Evolutionary conservation across 2,329 filamentous ascomycete genomes (phyloP).

Genomic region (Ophiocordyceps australis): DNA sequence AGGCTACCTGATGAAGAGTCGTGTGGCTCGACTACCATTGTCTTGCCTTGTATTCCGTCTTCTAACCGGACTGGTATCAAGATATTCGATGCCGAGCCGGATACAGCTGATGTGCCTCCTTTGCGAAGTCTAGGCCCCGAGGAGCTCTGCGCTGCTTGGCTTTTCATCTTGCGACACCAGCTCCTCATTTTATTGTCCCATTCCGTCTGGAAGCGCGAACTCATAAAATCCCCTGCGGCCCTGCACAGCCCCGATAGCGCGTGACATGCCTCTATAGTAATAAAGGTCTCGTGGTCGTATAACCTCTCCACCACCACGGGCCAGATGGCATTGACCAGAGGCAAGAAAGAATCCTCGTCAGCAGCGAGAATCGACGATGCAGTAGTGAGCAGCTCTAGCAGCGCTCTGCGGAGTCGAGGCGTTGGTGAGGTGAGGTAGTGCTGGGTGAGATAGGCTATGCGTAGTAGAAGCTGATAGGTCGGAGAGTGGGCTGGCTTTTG

Average conservation of each 20-base stretch:
- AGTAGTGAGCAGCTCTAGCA: conserved; percentile 60
- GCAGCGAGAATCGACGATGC: conserved; percentile 53
- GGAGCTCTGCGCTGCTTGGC: conserved; percentile 11
- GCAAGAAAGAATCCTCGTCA: conserved; percentile 72
- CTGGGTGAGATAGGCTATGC: conserved; percentile 69
- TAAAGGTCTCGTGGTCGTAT: conserved; percentile 47
- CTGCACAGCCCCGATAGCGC: conserved; percentile 51
- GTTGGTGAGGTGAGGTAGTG: conserved; percentile 81
- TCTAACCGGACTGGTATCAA: conserved; percentile 14
- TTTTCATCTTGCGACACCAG: conserved; percentile 27
- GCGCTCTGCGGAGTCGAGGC: conserved; percentile 55
- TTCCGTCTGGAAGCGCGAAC: conserved; percentile 53
- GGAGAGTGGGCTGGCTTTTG: conserved; percentile 53
- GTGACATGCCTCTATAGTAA: conserved; percentile 52
- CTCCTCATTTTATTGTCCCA: conserved; percentile 40
- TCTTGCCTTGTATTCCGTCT: conserved; percentile 5
- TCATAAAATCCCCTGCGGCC: conserved; percentile 66
- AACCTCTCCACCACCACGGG: conserved; percentile 56
- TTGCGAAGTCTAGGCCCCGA: too few relatives aligned
- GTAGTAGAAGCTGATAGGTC: conserved; percentile 64
- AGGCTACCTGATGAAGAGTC: conserved; percentile 17
- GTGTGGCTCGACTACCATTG: conserved; percentile 2
- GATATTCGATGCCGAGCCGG: conserved; percentile 5
- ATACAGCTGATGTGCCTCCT: too few relatives aligned
- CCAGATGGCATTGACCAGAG: conserved; percentile 82